Evolutionary conservation across 1,284 basidiomycete species (phyloP).

Genomic region (Amylostereum areolatum): DNA sequence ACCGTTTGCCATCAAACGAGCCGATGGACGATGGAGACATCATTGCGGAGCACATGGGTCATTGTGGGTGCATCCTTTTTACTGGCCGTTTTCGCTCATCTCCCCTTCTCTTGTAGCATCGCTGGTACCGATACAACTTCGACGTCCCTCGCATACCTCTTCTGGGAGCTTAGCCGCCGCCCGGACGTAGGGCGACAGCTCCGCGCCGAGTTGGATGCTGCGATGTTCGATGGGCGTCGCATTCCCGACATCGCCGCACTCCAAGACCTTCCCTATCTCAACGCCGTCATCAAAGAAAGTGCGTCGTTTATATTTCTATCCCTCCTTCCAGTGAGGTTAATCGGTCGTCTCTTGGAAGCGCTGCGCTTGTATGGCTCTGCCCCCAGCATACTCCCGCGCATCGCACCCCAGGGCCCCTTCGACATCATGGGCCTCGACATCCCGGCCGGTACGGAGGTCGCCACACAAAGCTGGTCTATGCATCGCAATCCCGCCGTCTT

Average conservation of each 20-base stretch:
- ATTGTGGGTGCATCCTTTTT: not conserved
- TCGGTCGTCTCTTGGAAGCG: conserved; percentile 6
- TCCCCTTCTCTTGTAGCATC: conserved; percentile 8
- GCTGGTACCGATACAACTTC: conserved; percentile 20
- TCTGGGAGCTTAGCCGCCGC: conserved; percentile 17
- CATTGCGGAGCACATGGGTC: not conserved
- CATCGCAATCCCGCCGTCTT: conserved; percentile 20
- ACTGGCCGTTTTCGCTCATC: not conserved
- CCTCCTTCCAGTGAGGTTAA: too few relatives aligned
- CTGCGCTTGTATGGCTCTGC: conserved; percentile 19
- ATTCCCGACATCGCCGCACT: conserved; percentile 15
- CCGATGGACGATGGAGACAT: not conserved
- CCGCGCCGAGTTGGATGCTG: conserved; percentile 15
- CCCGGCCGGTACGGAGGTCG: conserved; percentile 12
- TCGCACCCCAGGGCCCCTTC: conserved; percentile 11
- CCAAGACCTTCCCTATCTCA: conserved; percentile 16
- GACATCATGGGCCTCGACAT: conserved; percentile 12
- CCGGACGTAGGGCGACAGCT: conserved; percentile 15
- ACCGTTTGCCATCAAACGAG: not conserved
- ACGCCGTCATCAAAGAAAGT: conserved; percentile 6
- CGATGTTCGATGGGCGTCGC: conserved; percentile 13
- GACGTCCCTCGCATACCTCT: conserved; percentile 14
- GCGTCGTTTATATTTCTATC: not conserved
- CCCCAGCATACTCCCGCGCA: conserved; percentile 16
- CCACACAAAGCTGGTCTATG: conserved; percentile 22